Evolutionary conservation across 352 stramenopile genomes (phyloP).

Genomic region (Pythium chondricola): DNA sequence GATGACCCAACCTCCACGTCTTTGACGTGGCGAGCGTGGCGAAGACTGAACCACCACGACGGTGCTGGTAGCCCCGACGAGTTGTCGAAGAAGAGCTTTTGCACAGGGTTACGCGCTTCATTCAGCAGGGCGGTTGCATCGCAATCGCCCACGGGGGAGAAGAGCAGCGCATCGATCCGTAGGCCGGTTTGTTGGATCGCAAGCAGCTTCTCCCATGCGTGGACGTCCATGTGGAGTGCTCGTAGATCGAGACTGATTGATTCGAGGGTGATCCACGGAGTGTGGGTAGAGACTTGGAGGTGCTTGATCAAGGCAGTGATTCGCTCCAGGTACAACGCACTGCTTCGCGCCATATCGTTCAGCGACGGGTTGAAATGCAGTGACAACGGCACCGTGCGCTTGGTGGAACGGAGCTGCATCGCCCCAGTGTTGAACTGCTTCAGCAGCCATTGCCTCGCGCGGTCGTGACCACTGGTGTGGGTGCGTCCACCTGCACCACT

Average conservation of each 20-base stretch:
- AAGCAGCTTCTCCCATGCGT: not conserved
- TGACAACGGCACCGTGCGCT: not conserved
- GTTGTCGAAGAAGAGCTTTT: constrained; percentile 6
- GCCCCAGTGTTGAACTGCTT: not conserved
- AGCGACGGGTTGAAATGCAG: constrained; percentile 10
- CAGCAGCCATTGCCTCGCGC: constrained; percentile 12
- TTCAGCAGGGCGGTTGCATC: not conserved
- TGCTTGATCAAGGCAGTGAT: not conserved
- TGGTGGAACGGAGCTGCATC: not conserved
- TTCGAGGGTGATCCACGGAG: not conserved
- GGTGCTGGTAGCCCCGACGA: constrained; percentile 2
- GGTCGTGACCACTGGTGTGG: constrained; percentile 1
- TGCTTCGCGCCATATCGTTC: constrained; percentile 7
- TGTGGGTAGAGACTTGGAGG: not conserved
- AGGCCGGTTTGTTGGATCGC: constrained; percentile 1
- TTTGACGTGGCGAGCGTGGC: constrained; percentile 1
- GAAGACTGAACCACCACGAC: constrained; percentile 3
- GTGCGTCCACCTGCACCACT: not conserved
- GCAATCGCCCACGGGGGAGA: constrained; percentile 1
- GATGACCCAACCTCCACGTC: constrained; percentile 11
- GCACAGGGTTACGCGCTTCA: constrained; percentile 1
- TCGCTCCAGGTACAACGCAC: constrained; percentile 2
- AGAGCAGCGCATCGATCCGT: constrained; percentile 3
- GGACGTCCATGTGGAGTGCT: constrained; percentile 4
- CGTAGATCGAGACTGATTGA: constrained; percentile 2